Evolutionary conservation across 331 rosid genomes (phyloP), one percentile per base, ranked within the genome.

Genomic region (Erythrophleum ivorense): DNA sequence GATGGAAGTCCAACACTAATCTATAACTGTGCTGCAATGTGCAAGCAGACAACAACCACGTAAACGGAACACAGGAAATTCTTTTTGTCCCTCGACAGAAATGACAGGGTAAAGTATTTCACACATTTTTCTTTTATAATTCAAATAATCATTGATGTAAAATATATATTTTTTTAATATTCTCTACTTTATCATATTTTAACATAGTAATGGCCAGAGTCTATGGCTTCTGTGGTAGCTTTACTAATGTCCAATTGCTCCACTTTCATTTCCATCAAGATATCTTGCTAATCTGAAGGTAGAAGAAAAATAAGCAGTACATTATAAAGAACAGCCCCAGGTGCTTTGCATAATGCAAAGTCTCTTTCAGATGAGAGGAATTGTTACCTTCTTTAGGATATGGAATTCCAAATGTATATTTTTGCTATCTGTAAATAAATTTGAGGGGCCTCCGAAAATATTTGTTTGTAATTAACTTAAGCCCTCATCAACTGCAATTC

Each of bases 371-470:
- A 55, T 11, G 29, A 60, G 29, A 24, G 40, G 0, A 29, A 11
- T 60, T 31, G 40, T 10, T 24, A 12, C 15, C 36, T 29, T 55
- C 19, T 58, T 58, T 58, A 21, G 38, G 9, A 43, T 52, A 50
- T 49, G 43, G 52, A 71, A 77, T 71, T 78, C 48, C 71, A 78
- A 73, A 78, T 66, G 62, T 19, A 54, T 31, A 69, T 14, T 53
- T 54, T 54, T 12, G 19, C 16, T 60, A 71, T 18, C 31, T 14
- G 46, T 64, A 55, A 48, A 54, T n/a, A 52, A 19, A 65, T 75
- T 70, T 45, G 46, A 21, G 45, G 53, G 77, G 36, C 7, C 75
- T 33, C 75, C 36, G 34, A 41, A 50, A 62, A 10, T 69, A 54
- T 49, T 48, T 16, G 21, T 79, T 48, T 14, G 64, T 10, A 33